Conservation (phyloP, 345 rosid species). For the Eucalyptus regnans region DNA sequence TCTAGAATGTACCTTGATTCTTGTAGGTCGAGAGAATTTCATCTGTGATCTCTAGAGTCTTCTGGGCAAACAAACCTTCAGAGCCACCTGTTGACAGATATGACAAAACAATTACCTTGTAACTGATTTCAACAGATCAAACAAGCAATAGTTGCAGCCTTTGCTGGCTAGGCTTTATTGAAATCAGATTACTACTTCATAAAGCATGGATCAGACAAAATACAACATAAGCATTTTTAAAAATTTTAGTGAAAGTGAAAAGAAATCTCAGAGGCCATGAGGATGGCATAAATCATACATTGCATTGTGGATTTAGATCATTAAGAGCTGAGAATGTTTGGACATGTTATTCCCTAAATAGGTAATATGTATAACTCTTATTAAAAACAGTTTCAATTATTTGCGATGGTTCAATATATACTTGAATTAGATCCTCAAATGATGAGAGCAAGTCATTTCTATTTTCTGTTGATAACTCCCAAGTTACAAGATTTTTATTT, state of each 20-base stretch:
- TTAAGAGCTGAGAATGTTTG: background rate
- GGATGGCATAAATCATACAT: background rate
- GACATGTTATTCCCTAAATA: background rate
- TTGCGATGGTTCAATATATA: background rate
- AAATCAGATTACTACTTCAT: background rate
- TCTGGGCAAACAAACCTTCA: slow-evolving; percentile 93
- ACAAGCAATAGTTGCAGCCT: background rate
- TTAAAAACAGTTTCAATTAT: background rate
- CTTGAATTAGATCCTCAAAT: background rate
- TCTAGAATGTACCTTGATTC: slow-evolving; percentile 65
- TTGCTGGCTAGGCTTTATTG: background rate
- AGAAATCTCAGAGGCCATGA: background rate
- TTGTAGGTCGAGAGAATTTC: slow-evolving; percentile 82
- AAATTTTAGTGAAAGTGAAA: background rate
- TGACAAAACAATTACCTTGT: background rate
- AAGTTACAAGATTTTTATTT: background rate
- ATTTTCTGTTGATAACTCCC: background rate
- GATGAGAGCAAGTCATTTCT: background rate
- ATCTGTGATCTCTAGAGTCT: slow-evolving; percentile 77
- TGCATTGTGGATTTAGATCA: background rate
- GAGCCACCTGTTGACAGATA: slow-evolving; percentile 61
- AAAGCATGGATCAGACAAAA: background rate
- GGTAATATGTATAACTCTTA: background rate
- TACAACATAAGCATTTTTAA: background rate
- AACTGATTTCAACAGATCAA: background rate